Percentiles rank a stretch among this genome's conserved stretches.
Conservation (phyloP, 441 rosid species). For the Erodium texanum region DNA sequence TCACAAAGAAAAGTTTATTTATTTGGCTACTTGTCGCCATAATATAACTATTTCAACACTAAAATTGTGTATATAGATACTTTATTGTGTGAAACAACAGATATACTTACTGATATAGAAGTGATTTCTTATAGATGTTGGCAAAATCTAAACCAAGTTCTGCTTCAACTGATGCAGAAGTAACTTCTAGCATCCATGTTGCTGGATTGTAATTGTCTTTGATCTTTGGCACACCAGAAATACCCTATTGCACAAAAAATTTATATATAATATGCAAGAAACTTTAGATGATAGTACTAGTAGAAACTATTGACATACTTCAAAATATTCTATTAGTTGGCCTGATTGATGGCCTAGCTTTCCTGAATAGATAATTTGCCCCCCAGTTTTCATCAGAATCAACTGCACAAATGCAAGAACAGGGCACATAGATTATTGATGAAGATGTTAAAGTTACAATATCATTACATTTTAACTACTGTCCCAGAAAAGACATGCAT, state of each 20-base stretch:
- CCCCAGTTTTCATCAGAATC: slow-evolving; percentile 56
- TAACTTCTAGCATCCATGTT: slow-evolving; percentile 58
- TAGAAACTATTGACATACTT: slow-evolving; percentile 24
- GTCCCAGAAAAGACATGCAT: too few relatives aligned
- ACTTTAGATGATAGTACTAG: too few relatives aligned
- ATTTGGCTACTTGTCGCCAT: too few relatives aligned
- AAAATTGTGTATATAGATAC: too few relatives aligned
- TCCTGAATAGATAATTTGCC: slow-evolving; percentile 44
- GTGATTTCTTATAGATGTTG: slow-evolving; percentile 32
- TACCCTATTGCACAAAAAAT: slow-evolving; percentile 18
- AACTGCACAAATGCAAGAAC: slow-evolving; percentile 33
- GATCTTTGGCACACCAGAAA: slow-evolving; percentile 46
- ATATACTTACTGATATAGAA: slow-evolving; percentile 28
- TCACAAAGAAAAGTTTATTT: too few relatives aligned
- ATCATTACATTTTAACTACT: too few relatives aligned
- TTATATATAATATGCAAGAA: background rate
- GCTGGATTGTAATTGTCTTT: slow-evolving; percentile 52
- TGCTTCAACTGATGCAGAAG: slow-evolving; percentile 40
- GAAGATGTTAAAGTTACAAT: too few relatives aligned
- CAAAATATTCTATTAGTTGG: slow-evolving; percentile 40
- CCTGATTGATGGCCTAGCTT: slow-evolving; percentile 40
- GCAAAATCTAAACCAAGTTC: slow-evolving; percentile 47
- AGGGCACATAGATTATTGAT: too few relatives aligned
- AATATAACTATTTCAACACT: too few relatives aligned
- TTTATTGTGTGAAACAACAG: background rate